Evolutionary conservation across 1,284 basidiomycete genomes (phyloP).

Genomic region (Microbotryomycetes sp.): DNA sequence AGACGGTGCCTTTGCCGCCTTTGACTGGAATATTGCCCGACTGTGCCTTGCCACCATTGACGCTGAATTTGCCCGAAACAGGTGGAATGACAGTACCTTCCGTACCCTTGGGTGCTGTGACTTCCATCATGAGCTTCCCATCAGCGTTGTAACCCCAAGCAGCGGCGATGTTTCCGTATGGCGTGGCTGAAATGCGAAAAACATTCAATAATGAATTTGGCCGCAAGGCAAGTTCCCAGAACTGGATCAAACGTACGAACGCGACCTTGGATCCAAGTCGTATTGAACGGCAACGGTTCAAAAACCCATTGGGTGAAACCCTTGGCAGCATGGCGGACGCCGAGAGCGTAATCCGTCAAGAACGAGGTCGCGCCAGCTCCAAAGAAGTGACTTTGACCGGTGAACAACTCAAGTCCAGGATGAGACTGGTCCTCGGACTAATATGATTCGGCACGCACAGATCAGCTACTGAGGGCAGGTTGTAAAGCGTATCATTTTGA

Average conservation of each 20-base stretch:
- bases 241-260: too few relatives aligned
- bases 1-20: too few relatives aligned
- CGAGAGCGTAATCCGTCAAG: background rate
- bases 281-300: background rate
- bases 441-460: too few relatives aligned
- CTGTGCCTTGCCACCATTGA: too few relatives aligned
- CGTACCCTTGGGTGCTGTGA: conserved; percentile 8
- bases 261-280: background rate
- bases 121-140: background rate
- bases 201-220: too few relatives aligned
- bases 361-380: conserved; percentile 4
- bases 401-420: conserved; percentile 3
- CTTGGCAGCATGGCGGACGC: background rate
- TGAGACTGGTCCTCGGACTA: too few relatives aligned
- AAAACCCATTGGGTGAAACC: conserved; percentile 1
- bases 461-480: too few relatives aligned
- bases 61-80: too few relatives aligned
- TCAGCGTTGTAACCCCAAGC: background rate
- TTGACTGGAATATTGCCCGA: too few relatives aligned
- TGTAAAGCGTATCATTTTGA: background rate
- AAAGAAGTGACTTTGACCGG: background rate
- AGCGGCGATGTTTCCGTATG: background rate
- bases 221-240: too few relatives aligned
- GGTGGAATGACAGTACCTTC: background rate
- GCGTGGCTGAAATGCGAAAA: too few relatives aligned